Percentiles rank a stretch among this genome's conserved stretches.
Conservation (phyloP, 768 basidiomycete species). For the Collybia sordida region DNA sequence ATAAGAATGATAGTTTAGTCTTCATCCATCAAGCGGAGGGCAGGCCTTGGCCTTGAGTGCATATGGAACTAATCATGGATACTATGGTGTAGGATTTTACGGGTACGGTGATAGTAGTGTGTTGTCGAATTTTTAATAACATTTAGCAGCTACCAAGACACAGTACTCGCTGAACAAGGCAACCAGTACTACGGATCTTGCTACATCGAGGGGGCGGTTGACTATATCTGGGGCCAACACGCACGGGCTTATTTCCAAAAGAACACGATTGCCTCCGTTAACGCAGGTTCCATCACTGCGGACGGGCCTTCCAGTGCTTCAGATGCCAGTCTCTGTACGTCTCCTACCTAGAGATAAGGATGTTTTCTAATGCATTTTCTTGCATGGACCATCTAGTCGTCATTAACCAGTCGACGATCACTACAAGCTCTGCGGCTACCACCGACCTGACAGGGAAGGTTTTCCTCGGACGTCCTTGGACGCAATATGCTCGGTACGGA, state of each 20-base stretch:
- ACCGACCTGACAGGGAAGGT: conserved; percentile 18
- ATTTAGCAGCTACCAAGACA: conserved; percentile 19
- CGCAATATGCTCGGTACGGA: conserved; percentile 13
- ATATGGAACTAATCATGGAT: conserved; percentile 23
- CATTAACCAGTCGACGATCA: conserved; percentile 21
- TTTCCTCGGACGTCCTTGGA: conserved; percentile 11
- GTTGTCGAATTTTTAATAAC: background rate
- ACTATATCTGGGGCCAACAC: conserved; percentile 24
- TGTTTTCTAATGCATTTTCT: background rate
- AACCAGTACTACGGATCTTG: conserved; percentile 20
- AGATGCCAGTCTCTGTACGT: conserved; percentile 13
- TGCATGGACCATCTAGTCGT: conserved; percentile 10
- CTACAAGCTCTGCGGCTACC: conserved; percentile 16
- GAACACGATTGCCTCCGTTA: conserved; percentile 23
- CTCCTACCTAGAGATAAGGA: too few species aligned
- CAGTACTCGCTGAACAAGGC: conserved; percentile 19
- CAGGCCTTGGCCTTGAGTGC: conserved; percentile 27
- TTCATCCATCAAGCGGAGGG: conserved; percentile 10
- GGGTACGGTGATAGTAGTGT: conserved; percentile 3
- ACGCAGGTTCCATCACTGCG: conserved; percentile 22
- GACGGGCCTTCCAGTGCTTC: conserved; percentile 17
- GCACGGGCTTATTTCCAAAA: conserved; percentile 22
- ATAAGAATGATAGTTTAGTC: conserved; percentile 15
- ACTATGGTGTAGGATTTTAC: conserved; percentile 23
- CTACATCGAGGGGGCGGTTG: conserved; percentile 25